These are phyloP conservation scores for Nephelium lappaceum DNA, from an alignment of 345 rosid genomes.

Conservation along the genomic window DNA sequence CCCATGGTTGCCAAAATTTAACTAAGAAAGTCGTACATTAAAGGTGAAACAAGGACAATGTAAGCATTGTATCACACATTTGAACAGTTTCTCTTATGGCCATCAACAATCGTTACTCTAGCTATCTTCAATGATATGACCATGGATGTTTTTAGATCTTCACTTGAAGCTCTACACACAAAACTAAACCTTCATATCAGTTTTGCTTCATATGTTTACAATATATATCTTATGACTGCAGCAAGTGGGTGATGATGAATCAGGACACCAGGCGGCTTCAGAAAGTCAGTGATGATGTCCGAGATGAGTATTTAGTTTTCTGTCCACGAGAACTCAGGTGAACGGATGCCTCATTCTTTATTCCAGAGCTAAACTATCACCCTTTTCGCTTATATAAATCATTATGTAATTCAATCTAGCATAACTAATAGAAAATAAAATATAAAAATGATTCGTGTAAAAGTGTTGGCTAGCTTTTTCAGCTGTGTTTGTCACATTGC, in stretches of 20 bases:
- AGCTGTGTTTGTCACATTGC: background rate
- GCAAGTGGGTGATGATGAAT: slow-evolving; percentile 99
- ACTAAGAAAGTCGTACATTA: background rate
- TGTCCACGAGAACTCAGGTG: slow-evolving; percentile 81
- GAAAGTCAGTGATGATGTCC: slow-evolving; percentile 83
- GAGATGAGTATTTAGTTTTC: slow-evolving; percentile 73
- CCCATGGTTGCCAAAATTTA: background rate
- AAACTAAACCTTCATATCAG: background rate
- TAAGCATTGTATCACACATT: background rate
- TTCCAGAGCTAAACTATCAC: background rate
- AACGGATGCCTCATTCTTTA: slow-evolving; percentile 8
- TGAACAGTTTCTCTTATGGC: background rate
- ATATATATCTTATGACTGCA: slow-evolving; percentile 37
- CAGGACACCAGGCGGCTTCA: slow-evolving; percentile 91
- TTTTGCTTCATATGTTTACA: slow-evolving; percentile 11
- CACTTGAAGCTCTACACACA: background rate
- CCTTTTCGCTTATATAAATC: background rate
- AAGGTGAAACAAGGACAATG: background rate
- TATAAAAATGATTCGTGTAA: background rate
- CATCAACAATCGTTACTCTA: slow-evolving; percentile 1
- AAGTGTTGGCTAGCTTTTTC: background rate
- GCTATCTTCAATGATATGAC: background rate
- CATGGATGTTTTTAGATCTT: background rate
- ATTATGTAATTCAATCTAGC: background rate
- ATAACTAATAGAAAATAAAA: background rate